These are phyloP conservation scores for Aspergillus leporis DNA, from an alignment of 495 filamentous ascomycete genomes.

Conservation along the genomic window DNA sequence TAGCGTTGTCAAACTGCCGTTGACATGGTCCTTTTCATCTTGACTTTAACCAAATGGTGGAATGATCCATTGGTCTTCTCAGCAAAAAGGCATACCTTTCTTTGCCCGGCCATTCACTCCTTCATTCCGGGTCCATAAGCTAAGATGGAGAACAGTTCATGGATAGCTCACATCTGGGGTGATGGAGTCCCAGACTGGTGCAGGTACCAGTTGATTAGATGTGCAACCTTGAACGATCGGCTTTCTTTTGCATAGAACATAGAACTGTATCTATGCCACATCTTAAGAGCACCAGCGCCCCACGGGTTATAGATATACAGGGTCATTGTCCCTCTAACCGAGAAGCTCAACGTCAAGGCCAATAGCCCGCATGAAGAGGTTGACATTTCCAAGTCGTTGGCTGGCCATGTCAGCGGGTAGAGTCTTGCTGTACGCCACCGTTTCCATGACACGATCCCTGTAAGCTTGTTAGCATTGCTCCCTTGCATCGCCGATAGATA, in stretches of 20 bases:
- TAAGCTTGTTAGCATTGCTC: slow-evolving; percentile 20
- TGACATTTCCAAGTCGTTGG: slow-evolving; percentile 84
- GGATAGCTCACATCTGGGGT: not conserved
- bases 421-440: slow-evolving; percentile 80
- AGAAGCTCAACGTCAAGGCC: slow-evolving; percentile 95
- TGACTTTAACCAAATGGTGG: not conserved
- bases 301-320: not conserved
- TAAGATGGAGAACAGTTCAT: not conserved
- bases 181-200: not conserved
- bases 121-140: not conserved
- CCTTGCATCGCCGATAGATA: not conserved
- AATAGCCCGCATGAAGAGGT: slow-evolving; percentile 97
- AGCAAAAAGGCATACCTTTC: not conserved
- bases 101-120: not conserved
- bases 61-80: not conserved
- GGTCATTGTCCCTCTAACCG: slow-evolving; percentile 46
- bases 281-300: not conserved
- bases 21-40: not conserved
- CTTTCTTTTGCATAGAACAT: not conserved
- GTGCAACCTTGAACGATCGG: not conserved
- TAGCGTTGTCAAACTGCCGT: not conserved
- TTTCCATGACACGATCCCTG: slow-evolving; percentile 95
- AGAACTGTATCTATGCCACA: not conserved
- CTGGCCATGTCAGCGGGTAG: slow-evolving; percentile 81
- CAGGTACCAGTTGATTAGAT: not conserved